Percentiles rank a stretch among this genome's conserved stretches.
phyloP scores from a whole-genome alignment of 805 yeast species.

The Ogataea sp. region DNA sequence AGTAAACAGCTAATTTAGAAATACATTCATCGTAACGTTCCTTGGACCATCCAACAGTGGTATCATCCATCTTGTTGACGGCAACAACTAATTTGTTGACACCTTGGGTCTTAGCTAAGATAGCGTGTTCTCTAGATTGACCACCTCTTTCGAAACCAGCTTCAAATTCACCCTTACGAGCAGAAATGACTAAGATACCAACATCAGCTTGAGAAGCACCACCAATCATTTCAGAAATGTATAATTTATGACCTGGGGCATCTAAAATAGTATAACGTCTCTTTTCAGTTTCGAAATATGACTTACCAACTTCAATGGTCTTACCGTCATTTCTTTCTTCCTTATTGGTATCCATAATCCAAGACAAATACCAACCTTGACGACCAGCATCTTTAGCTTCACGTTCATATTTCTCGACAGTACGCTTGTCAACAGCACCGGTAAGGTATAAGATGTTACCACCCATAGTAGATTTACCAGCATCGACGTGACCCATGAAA shows the following conservation, averaged over 20 bases:
- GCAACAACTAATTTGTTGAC: constrained; percentile 90
- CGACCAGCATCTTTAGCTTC: constrained; percentile 99
- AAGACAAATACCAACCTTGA: constrained; percentile 98
- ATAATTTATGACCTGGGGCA: constrained; percentile 99
- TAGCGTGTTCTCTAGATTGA: constrained; percentile 96
- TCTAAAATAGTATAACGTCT: constrained; percentile 97
- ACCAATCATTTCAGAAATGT: constrained; percentile 98
- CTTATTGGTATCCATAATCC: constrained; percentile 99
- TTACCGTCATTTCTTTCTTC: constrained; percentile 99
- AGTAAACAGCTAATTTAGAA: constrained; percentile 63
- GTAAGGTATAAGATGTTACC: constrained; percentile 91
- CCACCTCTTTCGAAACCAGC: constrained; percentile 99
- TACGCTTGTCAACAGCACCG: constrained; percentile 97
- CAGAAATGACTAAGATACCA: constrained; percentile 93
- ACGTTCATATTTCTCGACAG: constrained; percentile 94
- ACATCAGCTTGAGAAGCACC: constrained; percentile 99
- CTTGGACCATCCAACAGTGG: constrained; percentile 93
- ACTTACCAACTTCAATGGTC: constrained; percentile 98
- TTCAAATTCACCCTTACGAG: constrained; percentile 99
- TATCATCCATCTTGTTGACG: constrained; percentile 98
- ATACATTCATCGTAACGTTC: constrained; percentile 96
- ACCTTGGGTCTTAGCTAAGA: constrained; percentile 97
- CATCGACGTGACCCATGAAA: constrained; percentile 99
- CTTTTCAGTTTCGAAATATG: constrained; percentile 95
- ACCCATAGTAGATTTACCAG: constrained; percentile 99